Conservation (phyloP, 2,329 filamentous ascomycete genomes). For the Calonectria crousiana region DNA sequence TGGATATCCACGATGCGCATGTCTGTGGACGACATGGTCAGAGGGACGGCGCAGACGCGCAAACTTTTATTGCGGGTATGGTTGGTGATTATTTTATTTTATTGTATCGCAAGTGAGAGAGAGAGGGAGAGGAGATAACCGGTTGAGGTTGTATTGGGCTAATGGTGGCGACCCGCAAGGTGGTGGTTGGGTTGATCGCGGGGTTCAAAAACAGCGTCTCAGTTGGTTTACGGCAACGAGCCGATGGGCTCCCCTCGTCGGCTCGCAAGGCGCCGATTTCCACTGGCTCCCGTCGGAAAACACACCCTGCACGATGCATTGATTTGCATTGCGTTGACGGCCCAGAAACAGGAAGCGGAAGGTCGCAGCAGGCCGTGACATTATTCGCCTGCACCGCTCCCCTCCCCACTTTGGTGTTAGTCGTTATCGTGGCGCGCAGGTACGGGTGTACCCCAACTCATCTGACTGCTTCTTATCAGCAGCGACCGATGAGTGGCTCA, state of each 20-base stretch:
- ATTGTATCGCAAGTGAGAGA: background rate
- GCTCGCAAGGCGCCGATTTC: conserved; percentile 1
- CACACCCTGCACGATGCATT: background rate
- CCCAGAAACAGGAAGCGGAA: conserved; percentile 1
- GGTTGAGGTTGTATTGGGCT: background rate
- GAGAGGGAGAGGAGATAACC: background rate
- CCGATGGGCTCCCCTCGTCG: background rate
- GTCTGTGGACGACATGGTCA: conserved; percentile 50
- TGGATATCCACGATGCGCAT: conserved; percentile 72
- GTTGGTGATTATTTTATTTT: background rate
- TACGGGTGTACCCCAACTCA: conserved; percentile 6
- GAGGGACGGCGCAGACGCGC: background rate
- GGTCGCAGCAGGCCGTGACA: background rate
- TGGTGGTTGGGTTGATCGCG: conserved; percentile 3
- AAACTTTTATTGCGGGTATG: background rate
- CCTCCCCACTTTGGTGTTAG: conserved; percentile 26
- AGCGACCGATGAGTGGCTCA: conserved; percentile 18
- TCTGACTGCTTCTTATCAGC: conserved; percentile 31
- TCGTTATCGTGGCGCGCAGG: conserved; percentile 13
- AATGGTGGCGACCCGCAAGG: background rate
- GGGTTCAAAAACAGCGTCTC: background rate
- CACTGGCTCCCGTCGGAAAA: background rate
- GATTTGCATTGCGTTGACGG: background rate
- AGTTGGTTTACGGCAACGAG: background rate
- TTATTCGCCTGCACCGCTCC: background rate